Evolutionary conservation across 306 rosid species (phyloP), one percentile per base, ranked within the genome.

Genomic region (Begonia peltatifolia): DNA sequence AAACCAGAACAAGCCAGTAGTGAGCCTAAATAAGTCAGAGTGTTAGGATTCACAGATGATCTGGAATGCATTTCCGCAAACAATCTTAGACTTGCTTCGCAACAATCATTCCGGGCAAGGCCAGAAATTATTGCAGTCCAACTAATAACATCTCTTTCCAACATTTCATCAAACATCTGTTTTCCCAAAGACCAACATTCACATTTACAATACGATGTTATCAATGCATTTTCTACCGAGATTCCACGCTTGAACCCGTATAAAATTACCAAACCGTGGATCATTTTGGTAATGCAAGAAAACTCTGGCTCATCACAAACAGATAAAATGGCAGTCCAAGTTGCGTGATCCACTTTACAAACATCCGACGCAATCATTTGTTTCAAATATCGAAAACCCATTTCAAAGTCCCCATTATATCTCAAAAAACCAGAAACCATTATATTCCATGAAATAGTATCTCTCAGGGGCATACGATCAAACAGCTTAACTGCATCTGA

Each of bases 81-180:
- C 53, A 79, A 52, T 43, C 70, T 52, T 68, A 88, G 72, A 65
- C 89, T 67, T 36, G 70, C 79, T 38, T 55, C 75, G 52, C 65
- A 71, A 11, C 56, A 56, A 13, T 70, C 89, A 74, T 76, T 82
- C 23, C 73, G 87, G 0, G 75, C 89, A 0, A 84, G 84, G 22
- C 97, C 95, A 2, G 95, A 84, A 57, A 88, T 79, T 76, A 78
- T 76, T 4, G 97, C 97, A 1, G 93, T 84, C 97, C 95, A 88
- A 47, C 93, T 79, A 14, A 84, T 54, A 56, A 84, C 95, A 72
- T 84, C 84, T 77, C 78, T 84, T 69, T 82, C 93, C 59, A 50
- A 36, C 93, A 77, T 79, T 71, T 79, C 93, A 62, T 82, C 43
- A 50, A 88, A 88, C 68, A 88, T 81, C 56, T 57, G 76, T 47